Base-by-base conservation (phyloP, 495 filamentous ascomycete species). In the Podospora pseudocomata region DNA sequence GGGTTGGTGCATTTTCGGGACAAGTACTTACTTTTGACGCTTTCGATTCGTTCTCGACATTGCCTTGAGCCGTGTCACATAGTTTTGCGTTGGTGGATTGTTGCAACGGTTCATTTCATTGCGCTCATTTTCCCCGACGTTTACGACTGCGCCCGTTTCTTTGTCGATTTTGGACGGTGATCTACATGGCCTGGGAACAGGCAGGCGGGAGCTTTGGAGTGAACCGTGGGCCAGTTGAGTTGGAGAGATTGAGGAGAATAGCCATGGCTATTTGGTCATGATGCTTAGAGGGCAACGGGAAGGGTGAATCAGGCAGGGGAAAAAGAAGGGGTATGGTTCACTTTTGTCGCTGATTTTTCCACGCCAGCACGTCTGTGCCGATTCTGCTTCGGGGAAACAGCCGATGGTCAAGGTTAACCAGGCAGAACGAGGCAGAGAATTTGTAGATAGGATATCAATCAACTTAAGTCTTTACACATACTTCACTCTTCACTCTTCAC, bases 181-280 rank as follows among this genome's bases (percentile, higher is more conserved):
- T 66, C 18, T 30, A 18, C 49, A 64, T 67, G 62, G 7, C 66
- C 63, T 66, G 65, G 67, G 69, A 67, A 70, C 71, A 68, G 68
- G 68, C 65, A 68, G 32, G 39, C 39, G 13, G 34, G 55, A 59
- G 63, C 32, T 65, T 19, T 62, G 23, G 60, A 32, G 23, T 62
- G 59, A 15, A 59, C 53, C 16, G 49, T 60, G 53, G 49, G 23
- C 23, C 23, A 23, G 23, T 23, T 23, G 3, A 44, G 23, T 67
- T 63, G 65, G 39, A 55, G 53, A 63, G 59, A 32, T 65, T 65
- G 63, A 64, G 57, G 62, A 63, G 63, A 69, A 64, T 58, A 39
- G 39, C 55, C 60, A 60, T 70, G 49, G 64, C 15, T 13, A 18
- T 16, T 16, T 49, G 39, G 39, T 2, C 39, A 49, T 49, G 39